These are phyloP conservation scores for Lagenidium giganteum DNA, from an alignment of 352 stramenopile species.

Conservation along the genomic window DNA sequence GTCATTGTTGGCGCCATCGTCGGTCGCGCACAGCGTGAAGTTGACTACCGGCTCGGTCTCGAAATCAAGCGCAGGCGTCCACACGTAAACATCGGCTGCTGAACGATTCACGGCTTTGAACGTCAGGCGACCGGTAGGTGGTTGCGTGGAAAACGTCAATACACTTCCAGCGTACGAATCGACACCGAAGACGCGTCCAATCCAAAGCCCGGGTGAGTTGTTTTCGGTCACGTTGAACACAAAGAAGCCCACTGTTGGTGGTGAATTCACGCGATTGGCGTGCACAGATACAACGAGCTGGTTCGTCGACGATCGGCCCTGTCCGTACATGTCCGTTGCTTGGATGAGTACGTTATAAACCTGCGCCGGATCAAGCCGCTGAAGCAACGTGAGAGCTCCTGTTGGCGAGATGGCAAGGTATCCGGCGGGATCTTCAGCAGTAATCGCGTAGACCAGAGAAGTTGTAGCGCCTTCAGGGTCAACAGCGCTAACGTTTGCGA, in stretches of 20 bases:
- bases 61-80: constrained; percentile 25
- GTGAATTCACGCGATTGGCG: constrained; percentile 13
- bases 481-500: constrained; percentile 3
- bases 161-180: constrained; percentile 34
- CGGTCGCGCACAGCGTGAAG: constrained; percentile 37
- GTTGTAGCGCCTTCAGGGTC: constrained; percentile 3
- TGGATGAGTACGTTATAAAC: constrained; percentile 11
- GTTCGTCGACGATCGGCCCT: not conserved
- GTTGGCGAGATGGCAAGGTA: not conserved
- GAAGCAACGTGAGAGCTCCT: not conserved
- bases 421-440: not conserved
- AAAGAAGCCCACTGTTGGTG: constrained; percentile 8
- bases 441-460: not conserved
- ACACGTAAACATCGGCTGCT: constrained; percentile 28
- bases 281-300: constrained; percentile 8
- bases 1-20: constrained; percentile 41
- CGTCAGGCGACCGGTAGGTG: constrained; percentile 17
- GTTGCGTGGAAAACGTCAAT: constrained; percentile 32
- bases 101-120: too few species aligned
- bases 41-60: constrained; percentile 23
- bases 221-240: constrained; percentile 14
- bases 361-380: not conserved
- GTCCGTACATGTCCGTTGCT: constrained; percentile 9
- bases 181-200: constrained; percentile 23
- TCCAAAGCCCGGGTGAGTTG: constrained; percentile 12